Base-by-base conservation (phyloP, 2,329 filamentous ascomycete genomes). In the Colletotrichum shisoi region DNA sequence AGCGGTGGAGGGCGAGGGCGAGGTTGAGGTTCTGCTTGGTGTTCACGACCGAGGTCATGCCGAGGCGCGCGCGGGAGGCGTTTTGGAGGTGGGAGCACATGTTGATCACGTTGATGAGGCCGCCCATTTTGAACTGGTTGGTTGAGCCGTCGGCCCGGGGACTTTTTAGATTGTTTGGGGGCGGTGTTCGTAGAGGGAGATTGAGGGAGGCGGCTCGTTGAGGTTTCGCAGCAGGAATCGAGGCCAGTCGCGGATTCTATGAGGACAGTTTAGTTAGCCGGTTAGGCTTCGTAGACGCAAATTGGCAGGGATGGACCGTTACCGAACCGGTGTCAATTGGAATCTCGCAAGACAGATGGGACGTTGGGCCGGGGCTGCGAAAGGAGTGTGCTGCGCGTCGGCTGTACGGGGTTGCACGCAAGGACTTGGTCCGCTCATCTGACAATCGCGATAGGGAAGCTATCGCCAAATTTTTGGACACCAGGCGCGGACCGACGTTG, bases 21-120 rank as follows among this genome's bases (percentile, higher is more conserved):
- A 97, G 83, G 51, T 82, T 82, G 69, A 96, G 88, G 82, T 95
- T 93, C 76, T 93, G 87, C 72, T 94, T 94, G 57, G 87, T 89
- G 81, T 90, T 89, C 52, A 90, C 88, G 70, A 97, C 85, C 8
- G 92, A 96, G 39, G 94, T 97, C 57, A 96, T 83, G 71, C 90
- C 91, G 0, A 97, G 87, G 1, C 90, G 89, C n/a, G 91, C 92
- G 74, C 89, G 89, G 63, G 91, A 91, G 71, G 91, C 92, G 83
- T 97, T 97, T 78, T 95, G 92, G 64, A 97, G 85, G 82, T 97
- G 93, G 71, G 93, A 93, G 84, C 92, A 96, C 80, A 94, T 88
- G 82, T 94, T 83, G 73, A 88, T 85, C 71, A 96, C 85, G 79
- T 90, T 87, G 76, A 86, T 83, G 79, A 97, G 85, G 73, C 57